phyloP scores from a whole-genome alignment of 805 yeast genomes.

The Ogataea parapolymorpha region DNA sequence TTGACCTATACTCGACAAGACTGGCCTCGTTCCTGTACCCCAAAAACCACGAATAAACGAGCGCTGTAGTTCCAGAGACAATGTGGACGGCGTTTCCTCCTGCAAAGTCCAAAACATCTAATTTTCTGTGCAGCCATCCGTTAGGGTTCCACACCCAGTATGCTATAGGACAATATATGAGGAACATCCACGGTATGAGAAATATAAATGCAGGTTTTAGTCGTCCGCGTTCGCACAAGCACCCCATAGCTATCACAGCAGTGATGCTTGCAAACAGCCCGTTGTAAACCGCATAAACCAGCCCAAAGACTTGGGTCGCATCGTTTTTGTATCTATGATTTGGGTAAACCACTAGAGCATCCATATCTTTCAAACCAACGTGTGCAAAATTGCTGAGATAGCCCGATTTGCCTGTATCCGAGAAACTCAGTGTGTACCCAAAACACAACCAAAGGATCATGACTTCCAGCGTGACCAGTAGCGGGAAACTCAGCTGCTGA shows the following conservation, averaged over 20 bases:
- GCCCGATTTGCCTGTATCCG: conserved; percentile 55
- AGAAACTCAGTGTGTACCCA: conserved; percentile 85
- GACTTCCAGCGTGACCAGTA: conserved; percentile 65
- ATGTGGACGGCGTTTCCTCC: conserved; percentile 95
- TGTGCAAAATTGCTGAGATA: conserved; percentile 76
- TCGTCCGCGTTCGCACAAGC: conserved; percentile 85
- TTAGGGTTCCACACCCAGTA: conserved; percentile 89
- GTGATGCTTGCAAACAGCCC: conserved; percentile 84
- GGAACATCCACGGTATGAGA: conserved; percentile 76
- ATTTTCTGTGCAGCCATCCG: conserved; percentile 77
- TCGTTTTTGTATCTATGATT: conserved; percentile 5
- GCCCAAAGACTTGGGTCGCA: conserved; percentile 43
- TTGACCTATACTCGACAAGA: conserved; percentile 79
- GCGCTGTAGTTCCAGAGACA: conserved; percentile 81
- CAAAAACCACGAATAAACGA: conserved; percentile 69
- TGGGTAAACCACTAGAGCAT: conserved; percentile 10
- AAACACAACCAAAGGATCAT: conserved; percentile 86
- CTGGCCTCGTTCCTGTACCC: conserved; percentile 66
- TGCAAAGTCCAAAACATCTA: conserved; percentile 87
- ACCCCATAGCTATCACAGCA: conserved; percentile 80
- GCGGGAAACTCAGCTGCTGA: conserved; percentile 70
- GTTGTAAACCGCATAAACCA: conserved; percentile 73
- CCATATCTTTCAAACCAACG: conserved; percentile 68
- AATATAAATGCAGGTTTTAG: conserved; percentile 76
- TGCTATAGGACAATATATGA: conserved; percentile 84